Evolutionary conservation across 2,329 filamentous ascomycete genomes (phyloP), one percentile per base, ranked within the genome.

Genomic region (Xylariaceae sp.): DNA sequence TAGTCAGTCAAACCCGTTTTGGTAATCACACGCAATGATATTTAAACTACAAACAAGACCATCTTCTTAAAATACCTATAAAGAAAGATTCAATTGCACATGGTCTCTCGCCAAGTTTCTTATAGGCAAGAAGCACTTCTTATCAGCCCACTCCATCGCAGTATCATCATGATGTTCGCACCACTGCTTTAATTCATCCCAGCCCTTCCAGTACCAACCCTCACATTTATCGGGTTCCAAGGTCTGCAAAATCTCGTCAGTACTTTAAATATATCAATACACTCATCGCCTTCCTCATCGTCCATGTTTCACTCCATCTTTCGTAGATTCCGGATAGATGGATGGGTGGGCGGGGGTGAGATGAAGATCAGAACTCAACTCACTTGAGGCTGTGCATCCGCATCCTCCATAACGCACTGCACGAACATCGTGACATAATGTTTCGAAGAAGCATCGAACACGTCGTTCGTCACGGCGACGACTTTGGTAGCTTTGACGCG

Each of bases 401-500:
- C 74, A 23, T 84, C 78, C 0, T 74, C 67, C 63, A 84, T 75
- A 40, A 72, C 73, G 37, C 83, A 85, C 0, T 76, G 75, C 60
- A 91, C 82, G 63, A 90, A 92, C 2, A 92, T 71, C 0, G 90
- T 93, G 47, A 92, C 79, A 67, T 93, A 94, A 69, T 94, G 90
- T 71, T 87, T 90, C 0, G 73, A 73, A n/a, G 82, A 45, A 19
- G 47, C 79, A 0, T 73, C 67, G 69, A 92, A 90, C 1, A 89
- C 69, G 65, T 87, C 85, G 67, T 92, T 91, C 4, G 87, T 91
- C 0, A 85, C 81, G 0, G 81, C 83, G 1, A 87, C 62, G 34
- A 88, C 79, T 41, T 76, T 78, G 4, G 83, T 45, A 6, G 81
- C 77, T 1, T 71, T 75, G 1, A 92, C 77, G 0, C 73, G 65